phyloP scores from a whole-genome alignment of 495 filamentous ascomycete genomes.

The Neohortaea acidophila region DNA sequence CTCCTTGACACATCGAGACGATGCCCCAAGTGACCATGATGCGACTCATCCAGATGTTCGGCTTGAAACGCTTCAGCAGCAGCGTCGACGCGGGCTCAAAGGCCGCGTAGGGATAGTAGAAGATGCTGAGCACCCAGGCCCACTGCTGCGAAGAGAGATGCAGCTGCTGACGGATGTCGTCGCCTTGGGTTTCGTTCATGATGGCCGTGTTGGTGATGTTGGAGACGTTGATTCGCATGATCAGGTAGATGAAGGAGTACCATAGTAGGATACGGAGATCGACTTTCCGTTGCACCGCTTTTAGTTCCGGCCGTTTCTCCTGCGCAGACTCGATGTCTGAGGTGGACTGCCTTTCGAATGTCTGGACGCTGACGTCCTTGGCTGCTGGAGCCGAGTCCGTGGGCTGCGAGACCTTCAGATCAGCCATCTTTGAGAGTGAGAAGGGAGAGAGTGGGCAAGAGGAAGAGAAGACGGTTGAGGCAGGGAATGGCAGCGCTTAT shows the following conservation, averaged over 20 bases:
- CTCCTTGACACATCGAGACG: conserved; percentile 6
- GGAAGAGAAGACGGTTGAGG: too few species aligned
- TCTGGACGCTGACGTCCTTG: too few species aligned
- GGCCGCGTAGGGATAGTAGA: neutral
- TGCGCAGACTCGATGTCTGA: too few species aligned
- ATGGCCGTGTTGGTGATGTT: conserved; percentile 13
- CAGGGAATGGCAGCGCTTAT: too few species aligned
- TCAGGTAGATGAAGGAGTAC: conserved; percentile 7
- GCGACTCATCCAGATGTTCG: conserved; percentile 1
- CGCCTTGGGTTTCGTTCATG: conserved; percentile 12
- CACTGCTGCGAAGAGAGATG: conserved; percentile 4
- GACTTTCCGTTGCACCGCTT: conserved; percentile 4
- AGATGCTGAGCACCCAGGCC: conserved; percentile 8
- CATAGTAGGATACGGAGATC: conserved; percentile 4
- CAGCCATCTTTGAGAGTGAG: too few species aligned
- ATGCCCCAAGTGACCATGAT: conserved; percentile 3
- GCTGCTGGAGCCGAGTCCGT: too few species aligned
- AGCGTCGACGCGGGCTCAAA: neutral
- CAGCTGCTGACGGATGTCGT: conserved; percentile 7
- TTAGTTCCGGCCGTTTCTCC: too few species aligned
- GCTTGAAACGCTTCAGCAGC: conserved; percentile 1
- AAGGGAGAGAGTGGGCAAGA: too few species aligned
- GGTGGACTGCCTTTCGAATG: too few species aligned
- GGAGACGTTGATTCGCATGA: conserved; percentile 1
- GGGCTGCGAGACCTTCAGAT: too few species aligned